A percentile compares a stretch with the other conserved stretches of the same genome.
Evolutionary conservation across 2,329 filamentous ascomycete species (phyloP).

Genomic region (Didymella segeticola): DNA sequence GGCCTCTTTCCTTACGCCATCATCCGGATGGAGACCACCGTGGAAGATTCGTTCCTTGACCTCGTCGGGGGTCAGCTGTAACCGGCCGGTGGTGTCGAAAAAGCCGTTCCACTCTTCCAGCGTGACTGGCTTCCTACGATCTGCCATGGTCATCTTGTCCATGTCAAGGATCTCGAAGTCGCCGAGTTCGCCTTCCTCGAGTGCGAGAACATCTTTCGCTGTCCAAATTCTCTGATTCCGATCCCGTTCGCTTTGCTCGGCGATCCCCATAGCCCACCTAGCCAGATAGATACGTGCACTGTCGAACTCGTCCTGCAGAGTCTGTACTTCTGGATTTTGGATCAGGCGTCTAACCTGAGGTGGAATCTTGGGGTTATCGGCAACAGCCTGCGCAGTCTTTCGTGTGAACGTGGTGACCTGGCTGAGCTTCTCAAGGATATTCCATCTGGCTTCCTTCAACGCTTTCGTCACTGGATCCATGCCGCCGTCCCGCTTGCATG

Average conservation of each 20-base stretch:
- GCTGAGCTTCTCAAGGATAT: slow-evolving; percentile 93
- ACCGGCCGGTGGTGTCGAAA: slow-evolving; percentile 79
- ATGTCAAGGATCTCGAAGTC: slow-evolving; percentile 93
- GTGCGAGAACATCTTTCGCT: slow-evolving; percentile 86
- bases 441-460: slow-evolving; percentile 95
- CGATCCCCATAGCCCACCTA: slow-evolving; percentile 98
- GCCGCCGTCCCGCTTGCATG: slow-evolving; percentile 65
- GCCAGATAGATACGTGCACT: slow-evolving; percentile 93
- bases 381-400: slow-evolving; percentile 87
- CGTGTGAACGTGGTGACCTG: slow-evolving; percentile 96
- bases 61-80: slow-evolving; percentile 85
- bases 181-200: slow-evolving; percentile 92
- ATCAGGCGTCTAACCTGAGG: slow-evolving; percentile 85
- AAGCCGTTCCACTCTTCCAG: slow-evolving; percentile 89
- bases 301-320: slow-evolving; percentile 94
- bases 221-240: slow-evolving; percentile 89
- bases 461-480: slow-evolving; percentile 96
- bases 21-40: slow-evolving; percentile 84
- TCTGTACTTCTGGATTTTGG: slow-evolving; percentile 92
- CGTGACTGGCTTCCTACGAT: slow-evolving; percentile 78
- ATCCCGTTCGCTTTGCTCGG: slow-evolving; percentile 93
- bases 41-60: slow-evolving; percentile 98
- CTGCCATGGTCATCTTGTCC: slow-evolving; percentile 76
- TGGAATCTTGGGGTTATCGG: slow-evolving; percentile 89
- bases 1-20: slow-evolving; percentile 93